Conservation (phyloP, 139 green algal species). For the Micractinium conductrix region DNA sequence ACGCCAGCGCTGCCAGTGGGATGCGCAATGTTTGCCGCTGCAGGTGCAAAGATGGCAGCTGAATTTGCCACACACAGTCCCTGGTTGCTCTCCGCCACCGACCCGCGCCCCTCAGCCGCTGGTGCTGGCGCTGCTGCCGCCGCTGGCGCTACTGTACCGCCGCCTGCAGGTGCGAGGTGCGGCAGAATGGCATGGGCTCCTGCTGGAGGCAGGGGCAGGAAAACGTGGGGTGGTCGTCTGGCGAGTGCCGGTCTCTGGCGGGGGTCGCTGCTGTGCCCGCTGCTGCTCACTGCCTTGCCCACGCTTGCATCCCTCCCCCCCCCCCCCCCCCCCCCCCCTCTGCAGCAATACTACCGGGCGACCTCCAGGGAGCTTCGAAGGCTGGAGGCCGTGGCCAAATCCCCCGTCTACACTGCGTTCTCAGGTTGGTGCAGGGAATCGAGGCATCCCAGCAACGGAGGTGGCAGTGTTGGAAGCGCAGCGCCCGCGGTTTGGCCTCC, state of each 20-base stretch:
- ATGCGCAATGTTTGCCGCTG: no score
- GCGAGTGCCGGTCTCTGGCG: no score
- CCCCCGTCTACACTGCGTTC: slow-evolving; percentile 78
- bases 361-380: slow-evolving; percentile 75
- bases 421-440: no score
- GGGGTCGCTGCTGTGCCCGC: not conserved
- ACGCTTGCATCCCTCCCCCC: not conserved
- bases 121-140: slow-evolving; percentile 66
- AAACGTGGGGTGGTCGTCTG: no score
- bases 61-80: not conserved
- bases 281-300: not conserved
- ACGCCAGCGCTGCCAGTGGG: not conserved
- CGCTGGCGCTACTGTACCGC: slow-evolving; percentile 57
- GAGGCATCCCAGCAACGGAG: no score
- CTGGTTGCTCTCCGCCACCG: not conserved
- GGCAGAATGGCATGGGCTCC: not conserved
- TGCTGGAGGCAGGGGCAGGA: not conserved
- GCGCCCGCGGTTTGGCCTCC: no score
- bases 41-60: no score
- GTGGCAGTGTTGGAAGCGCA: no score
- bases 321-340: not conserved
- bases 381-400: slow-evolving; percentile 70
- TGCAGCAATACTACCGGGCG: slow-evolving; percentile 72
- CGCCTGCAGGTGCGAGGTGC: not conserved
- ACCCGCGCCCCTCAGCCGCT: slow-evolving; percentile 52